Conservation (phyloP, 768 basidiomycete species). For the Podaxis sp. region DNA sequence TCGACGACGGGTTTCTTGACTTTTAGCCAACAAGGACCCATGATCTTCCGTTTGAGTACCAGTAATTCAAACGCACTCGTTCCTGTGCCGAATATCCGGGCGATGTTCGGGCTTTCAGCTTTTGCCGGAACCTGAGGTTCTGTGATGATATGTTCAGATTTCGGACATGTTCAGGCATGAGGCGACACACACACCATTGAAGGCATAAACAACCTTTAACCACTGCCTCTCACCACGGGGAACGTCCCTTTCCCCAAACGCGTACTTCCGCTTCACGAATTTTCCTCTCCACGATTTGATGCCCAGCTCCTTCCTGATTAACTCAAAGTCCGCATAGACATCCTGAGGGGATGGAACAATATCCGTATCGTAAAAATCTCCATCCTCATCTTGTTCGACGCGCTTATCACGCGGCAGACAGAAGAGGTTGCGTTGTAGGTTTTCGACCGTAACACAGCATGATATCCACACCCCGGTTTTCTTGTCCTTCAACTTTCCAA, state of each 20-base stretch:
- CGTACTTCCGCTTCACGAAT: constrained; percentile 86
- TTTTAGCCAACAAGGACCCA: constrained; percentile 97
- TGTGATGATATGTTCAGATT: constrained; percentile 22
- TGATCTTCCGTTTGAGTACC: constrained; percentile 93
- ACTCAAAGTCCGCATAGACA: constrained; percentile 81
- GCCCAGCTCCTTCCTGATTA: constrained; percentile 63
- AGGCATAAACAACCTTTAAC: constrained; percentile 93
- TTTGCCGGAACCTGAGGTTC: constrained; percentile 72
- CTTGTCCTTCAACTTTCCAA: constrained; percentile 89
- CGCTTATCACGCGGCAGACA: constrained; percentile 74
- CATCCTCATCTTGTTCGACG: constrained; percentile 53
- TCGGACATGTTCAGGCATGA: neutral
- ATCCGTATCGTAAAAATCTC: constrained; percentile 68
- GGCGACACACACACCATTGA: constrained; percentile 54
- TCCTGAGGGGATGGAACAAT: constrained; percentile 64
- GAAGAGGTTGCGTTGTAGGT: constrained; percentile 86
- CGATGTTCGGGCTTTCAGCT: constrained; percentile 78
- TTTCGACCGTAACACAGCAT: constrained; percentile 81
- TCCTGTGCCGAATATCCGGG: constrained; percentile 85
- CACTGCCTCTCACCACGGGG: constrained; percentile 78
- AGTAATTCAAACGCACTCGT: constrained; percentile 92
- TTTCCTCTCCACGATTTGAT: constrained; percentile 79
- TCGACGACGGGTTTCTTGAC: constrained; percentile 75
- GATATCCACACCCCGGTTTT: constrained; percentile 66
- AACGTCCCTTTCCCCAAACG: constrained; percentile 82